These are phyloP conservation scores for Cyclotella distinguenda DNA, from an alignment of 108 stramenopile genomes.

Conservation along the genomic window DNA sequence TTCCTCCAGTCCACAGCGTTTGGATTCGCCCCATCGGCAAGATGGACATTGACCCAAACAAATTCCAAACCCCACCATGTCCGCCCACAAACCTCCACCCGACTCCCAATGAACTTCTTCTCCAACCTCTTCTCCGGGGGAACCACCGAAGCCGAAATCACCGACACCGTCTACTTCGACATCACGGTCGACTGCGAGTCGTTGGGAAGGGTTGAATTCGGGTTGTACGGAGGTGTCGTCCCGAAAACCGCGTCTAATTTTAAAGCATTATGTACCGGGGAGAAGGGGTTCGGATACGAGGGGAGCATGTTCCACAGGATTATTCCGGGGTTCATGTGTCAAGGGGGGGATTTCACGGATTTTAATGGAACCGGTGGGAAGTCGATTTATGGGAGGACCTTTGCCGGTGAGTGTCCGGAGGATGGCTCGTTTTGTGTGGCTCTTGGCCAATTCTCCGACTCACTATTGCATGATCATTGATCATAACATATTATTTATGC, in stretches of 20 bases:
- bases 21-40: constrained; percentile 6
- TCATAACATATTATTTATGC: background rate
- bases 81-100: background rate
- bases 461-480: background rate
- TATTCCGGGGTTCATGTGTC: constrained; percentile 85
- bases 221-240: constrained; percentile 80
- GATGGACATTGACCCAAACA: background rate
- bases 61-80: background rate
- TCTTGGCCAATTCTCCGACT: constrained; percentile 49
- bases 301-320: constrained; percentile 86
- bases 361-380: constrained; percentile 80
- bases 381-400: constrained; percentile 88
- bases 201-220: constrained; percentile 85
- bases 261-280: constrained; percentile 82
- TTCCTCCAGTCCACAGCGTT: too few species aligned
- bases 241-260: constrained; percentile 93
- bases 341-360: constrained; percentile 95
- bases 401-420: constrained; percentile 82
- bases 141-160: constrained; percentile 73
- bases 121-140: constrained; percentile 46
- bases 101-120: constrained; percentile 36
- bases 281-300: constrained; percentile 88
- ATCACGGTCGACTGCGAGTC: constrained; percentile 71
- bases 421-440: constrained; percentile 51
- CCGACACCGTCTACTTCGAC: constrained; percentile 92